These are phyloP conservation scores for Zizania palustris DNA, from an alignment of 202 grass and related monocot genomes.

Conservation along the genomic window DNA sequence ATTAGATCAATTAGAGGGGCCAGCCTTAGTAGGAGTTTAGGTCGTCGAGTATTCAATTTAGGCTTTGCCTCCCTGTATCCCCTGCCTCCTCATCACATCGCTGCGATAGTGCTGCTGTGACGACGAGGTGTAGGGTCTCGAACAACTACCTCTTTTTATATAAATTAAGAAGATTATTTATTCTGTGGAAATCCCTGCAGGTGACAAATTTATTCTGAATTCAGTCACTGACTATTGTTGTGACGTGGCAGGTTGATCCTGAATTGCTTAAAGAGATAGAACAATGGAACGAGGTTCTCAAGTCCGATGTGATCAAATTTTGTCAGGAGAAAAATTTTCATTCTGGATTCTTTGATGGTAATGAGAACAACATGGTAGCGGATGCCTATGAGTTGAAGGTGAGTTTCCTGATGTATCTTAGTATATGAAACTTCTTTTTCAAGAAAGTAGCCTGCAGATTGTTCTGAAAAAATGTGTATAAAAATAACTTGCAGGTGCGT, in stretches of 20 bases:
- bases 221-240: constrained; percentile 19
- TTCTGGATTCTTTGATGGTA: constrained; percentile 89
- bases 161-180: too few relatives aligned
- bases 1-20: too few relatives aligned
- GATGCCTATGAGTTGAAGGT: constrained; percentile 95
- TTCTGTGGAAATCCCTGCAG: too few relatives aligned
- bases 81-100: too few relatives aligned
- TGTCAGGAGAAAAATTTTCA: constrained; percentile 93
- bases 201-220: constrained; percentile 12
- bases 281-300: constrained; percentile 80
- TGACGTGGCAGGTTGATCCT: constrained; percentile 59
- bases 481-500: constrained; percentile 66
- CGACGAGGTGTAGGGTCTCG: too few relatives aligned
- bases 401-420: constrained; percentile 9
- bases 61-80: too few relatives aligned
- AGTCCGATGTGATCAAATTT: constrained; percentile 77
- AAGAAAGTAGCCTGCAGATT: constrained; percentile 13
- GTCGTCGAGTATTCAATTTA: too few relatives aligned
- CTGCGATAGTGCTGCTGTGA: too few relatives aligned
- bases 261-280: constrained; percentile 80
- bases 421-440: neutral
- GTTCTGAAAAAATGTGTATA: neutral
- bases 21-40: too few relatives aligned
- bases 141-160: too few relatives aligned
- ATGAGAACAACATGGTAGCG: constrained; percentile 77